Percentiles rank a stretch among this genome's conserved stretches.
Evolutionary conservation across 352 stramenopile species (phyloP).

Genomic region (Phytopythium boreale): DNA sequence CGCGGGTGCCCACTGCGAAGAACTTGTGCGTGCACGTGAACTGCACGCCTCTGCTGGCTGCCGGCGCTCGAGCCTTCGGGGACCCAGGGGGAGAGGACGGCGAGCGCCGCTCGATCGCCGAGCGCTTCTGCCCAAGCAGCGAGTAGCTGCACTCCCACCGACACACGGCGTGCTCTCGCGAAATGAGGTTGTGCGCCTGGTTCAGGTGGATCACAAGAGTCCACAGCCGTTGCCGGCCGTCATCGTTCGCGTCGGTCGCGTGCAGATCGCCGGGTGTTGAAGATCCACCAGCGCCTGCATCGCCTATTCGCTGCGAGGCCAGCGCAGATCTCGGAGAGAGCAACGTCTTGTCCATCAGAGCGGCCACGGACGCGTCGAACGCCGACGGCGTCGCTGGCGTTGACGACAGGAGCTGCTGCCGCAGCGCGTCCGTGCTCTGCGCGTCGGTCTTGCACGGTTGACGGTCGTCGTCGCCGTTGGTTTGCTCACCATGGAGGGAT

Average conservation of each 20-base stretch:
- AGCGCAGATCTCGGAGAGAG: conserved; percentile 40
- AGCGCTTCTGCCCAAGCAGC: conserved; percentile 51
- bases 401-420: conserved; percentile 27
- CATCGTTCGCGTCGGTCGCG: neutral
- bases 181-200: conserved; percentile 60
- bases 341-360: conserved; percentile 47
- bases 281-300: neutral
- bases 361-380: conserved; percentile 38
- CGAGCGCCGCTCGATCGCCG: conserved; percentile 40
- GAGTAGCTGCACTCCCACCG: conserved; percentile 75
- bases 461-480: neutral
- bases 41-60: conserved; percentile 19
- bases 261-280: neutral
- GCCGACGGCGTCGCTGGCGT: conserved; percentile 17
- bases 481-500: neutral
- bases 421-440: conserved; percentile 15
- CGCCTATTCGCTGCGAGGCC: neutral
- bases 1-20: conserved; percentile 34
- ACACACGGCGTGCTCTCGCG: conserved; percentile 49
- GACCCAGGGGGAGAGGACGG: neutral
- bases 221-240: conserved; percentile 27
- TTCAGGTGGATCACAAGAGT: conserved; percentile 53
- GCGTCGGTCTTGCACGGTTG: neutral
- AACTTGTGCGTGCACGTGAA: conserved; percentile 73
- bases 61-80: neutral